Conservation (phyloP, 1,284 basidiomycete genomes). For the Rhodotorula mucilaginosa region DNA sequence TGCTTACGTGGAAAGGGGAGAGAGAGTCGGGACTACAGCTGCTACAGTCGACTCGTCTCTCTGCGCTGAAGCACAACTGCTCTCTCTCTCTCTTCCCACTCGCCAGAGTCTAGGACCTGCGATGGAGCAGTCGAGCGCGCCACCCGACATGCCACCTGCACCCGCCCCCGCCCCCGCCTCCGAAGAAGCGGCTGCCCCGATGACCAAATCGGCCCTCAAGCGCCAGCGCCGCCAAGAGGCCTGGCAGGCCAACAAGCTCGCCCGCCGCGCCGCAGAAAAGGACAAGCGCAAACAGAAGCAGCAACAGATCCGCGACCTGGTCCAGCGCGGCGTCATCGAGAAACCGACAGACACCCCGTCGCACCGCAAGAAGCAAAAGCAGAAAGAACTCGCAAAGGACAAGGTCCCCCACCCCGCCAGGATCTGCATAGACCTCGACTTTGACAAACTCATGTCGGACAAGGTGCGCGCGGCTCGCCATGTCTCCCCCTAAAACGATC, state of each 20-base stretch:
- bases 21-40: no score
- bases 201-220: slow-evolving; percentile 79
- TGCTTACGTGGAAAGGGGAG: no score
- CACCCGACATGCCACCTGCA: background rate
- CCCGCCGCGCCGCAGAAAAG: slow-evolving; percentile 71
- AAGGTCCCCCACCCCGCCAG: slow-evolving; percentile 58
- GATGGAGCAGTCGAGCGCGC: background rate
- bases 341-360: slow-evolving; percentile 43
- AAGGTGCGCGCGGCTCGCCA: slow-evolving; percentile 52
- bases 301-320: slow-evolving; percentile 54
- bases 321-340: slow-evolving; percentile 38
- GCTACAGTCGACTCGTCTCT: no score
- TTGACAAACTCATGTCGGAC: slow-evolving; percentile 90
- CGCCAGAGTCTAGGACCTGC: no score
- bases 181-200: slow-evolving; percentile 30
- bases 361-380: slow-evolving; percentile 53
- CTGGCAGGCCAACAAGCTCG: slow-evolving; percentile 66
- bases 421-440: slow-evolving; percentile 85
- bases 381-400: slow-evolving; percentile 46
- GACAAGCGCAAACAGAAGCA: slow-evolving; percentile 57
- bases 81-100: no score
- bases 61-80: no score
- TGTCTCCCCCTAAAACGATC: background rate
- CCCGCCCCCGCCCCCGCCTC: background rate
- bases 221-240: slow-evolving; percentile 67